Evolutionary conservation across 257 asterid genomes (phyloP).

Genomic region (Cynanchum wilfordii): DNA sequence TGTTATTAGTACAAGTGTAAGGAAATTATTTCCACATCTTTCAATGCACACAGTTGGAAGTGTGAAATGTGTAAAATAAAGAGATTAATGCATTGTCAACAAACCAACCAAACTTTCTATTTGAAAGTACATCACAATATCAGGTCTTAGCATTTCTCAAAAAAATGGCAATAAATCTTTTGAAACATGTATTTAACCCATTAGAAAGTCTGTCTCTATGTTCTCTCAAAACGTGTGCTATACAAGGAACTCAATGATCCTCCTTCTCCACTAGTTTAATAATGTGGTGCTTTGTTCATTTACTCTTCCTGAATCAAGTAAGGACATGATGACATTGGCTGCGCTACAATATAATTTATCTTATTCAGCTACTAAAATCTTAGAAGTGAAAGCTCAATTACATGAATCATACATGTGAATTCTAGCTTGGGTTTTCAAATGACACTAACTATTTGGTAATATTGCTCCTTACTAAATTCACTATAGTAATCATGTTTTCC

Average conservation of each 20-base stretch:
- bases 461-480: neutral
- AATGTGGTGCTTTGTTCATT: neutral
- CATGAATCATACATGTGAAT: neutral
- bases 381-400: neutral
- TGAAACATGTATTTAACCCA: neutral
- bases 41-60: neutral
- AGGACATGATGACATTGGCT: neutral
- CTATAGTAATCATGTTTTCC: neutral
- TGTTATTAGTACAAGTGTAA: neutral
- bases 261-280: neutral
- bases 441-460: neutral
- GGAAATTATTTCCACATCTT: neutral
- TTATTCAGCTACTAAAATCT: neutral
- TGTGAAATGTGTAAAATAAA: neutral
- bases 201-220: neutral
- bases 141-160: neutral
- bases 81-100: neutral
- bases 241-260: neutral
- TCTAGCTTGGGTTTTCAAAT: neutral
- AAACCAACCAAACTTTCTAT: neutral
- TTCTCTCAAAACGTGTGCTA: neutral
- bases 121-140: neutral
- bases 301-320: neutral
- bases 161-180: neutral
- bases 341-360: neutral